Evolutionary conservation across 2,329 filamentous ascomycete species (phyloP).

Genomic region (Botrytis galanthina): DNA sequence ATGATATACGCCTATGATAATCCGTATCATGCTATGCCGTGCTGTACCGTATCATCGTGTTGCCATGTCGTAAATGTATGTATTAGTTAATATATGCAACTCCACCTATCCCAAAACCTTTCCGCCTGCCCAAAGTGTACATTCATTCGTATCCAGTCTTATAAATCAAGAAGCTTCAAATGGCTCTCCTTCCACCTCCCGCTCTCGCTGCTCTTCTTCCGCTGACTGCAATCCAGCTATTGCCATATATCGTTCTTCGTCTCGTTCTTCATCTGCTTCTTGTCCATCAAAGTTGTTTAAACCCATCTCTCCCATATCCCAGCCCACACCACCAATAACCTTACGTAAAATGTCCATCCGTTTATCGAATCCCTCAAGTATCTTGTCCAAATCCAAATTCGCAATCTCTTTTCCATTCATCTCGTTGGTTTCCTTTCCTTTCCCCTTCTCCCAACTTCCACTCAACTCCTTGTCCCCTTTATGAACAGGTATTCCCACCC

Average conservation of each 20-base stretch:
- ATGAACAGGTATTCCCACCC: slow-evolving; percentile 39
- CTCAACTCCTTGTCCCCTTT: slow-evolving; percentile 10
- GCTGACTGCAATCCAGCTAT: not conserved
- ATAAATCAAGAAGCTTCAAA: slow-evolving; percentile 3
- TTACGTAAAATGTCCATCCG: slow-evolving; percentile 55
- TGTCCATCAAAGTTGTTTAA: slow-evolving; percentile 1
- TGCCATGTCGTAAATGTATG: not conserved
- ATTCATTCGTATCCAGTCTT: not conserved
- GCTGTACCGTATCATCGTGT: not conserved
- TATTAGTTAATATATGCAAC: not conserved
- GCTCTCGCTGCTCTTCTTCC: not conserved
- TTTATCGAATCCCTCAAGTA: slow-evolving; percentile 57
- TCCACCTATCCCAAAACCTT: not conserved
- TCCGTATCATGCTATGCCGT: not conserved
- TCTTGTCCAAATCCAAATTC: slow-evolving; percentile 49
- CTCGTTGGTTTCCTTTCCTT: slow-evolving; percentile 13
- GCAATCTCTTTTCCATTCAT: slow-evolving; percentile 20
- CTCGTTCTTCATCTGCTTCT: slow-evolving; percentile 13
- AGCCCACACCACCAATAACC: slow-evolving; percentile 44
- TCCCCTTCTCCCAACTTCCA: slow-evolving; percentile 14
- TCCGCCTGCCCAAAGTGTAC: not conserved
- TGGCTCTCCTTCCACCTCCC: not conserved
- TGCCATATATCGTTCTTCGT: slow-evolving; percentile 14
- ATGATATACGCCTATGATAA: not conserved
- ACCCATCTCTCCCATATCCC: slow-evolving; percentile 22